Evolutionary conservation across 1,139 yeast species (phyloP).

Genomic region (Diutina scorzettiae): DNA sequence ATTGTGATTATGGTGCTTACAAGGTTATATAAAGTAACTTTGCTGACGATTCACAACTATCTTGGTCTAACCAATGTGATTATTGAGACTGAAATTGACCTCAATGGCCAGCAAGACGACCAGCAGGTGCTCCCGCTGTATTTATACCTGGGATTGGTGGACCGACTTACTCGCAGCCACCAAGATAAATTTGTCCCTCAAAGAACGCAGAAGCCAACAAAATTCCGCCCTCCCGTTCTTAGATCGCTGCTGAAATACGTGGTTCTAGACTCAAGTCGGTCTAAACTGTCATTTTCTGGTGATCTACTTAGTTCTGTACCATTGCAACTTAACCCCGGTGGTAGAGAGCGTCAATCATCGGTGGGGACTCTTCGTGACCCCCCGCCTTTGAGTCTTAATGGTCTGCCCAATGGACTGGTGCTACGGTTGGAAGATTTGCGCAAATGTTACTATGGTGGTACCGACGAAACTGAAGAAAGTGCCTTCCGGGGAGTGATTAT

Average conservation of each 20-base stretch:
- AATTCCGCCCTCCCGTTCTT: constrained; percentile 9
- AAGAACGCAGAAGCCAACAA: constrained; percentile 7
- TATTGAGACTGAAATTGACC: constrained; percentile 57
- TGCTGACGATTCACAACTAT: constrained; percentile 80
- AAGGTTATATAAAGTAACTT: constrained; percentile 78
- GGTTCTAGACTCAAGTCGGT: constrained; percentile 41
- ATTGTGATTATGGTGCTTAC: constrained; percentile 88
- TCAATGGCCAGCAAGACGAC: constrained; percentile 35
- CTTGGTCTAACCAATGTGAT: constrained; percentile 78
- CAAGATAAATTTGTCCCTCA: constrained; percentile 7
- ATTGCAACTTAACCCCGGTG: constrained; percentile 13
- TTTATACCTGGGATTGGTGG: constrained; percentile 45
- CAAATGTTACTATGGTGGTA: constrained; percentile 32
- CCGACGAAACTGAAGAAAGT: constrained; percentile 69
- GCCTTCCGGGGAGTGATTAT: constrained; percentile 59
- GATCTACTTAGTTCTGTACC: constrained; percentile 79
- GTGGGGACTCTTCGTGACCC: not conserved
- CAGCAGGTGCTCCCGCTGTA: constrained; percentile 47
- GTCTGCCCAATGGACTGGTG: not conserved
- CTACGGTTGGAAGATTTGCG: not conserved
- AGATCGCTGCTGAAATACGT: constrained; percentile 45
- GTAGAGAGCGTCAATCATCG: not conserved
- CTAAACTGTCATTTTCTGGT: constrained; percentile 61
- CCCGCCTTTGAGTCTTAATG: not conserved
- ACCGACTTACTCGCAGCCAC: constrained; percentile 8